Evolutionary conservation across 345 rosid genomes (phyloP), one percentile per base, ranked within the genome.

Genomic region (Isatis tinctoria): DNA sequence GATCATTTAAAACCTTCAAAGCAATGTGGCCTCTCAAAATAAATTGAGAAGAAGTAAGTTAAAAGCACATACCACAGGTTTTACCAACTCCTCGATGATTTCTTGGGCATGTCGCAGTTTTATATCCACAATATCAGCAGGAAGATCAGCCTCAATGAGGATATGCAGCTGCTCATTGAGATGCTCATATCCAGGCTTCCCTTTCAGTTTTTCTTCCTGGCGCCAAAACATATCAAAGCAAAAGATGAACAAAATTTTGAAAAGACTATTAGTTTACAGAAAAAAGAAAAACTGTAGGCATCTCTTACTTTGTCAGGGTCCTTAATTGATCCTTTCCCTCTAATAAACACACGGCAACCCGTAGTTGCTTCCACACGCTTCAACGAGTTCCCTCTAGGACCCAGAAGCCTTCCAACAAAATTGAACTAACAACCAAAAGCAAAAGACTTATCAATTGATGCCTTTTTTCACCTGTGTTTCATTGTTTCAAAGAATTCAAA

Each of bases 331-430:
- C 99, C 99, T 75, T 88, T 95, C 70, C 99, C 99, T 85, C 99
- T 89, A 69, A 95, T 95, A 82, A 78, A 92, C 17, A 95, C 97
- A 16, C 98, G 99, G 75, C 99, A 95, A 41, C 98, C 98, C 0
- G 99, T 95, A n/a, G 96, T 90, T 61, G 84, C 97, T 86, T 95
- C 98, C 30, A 95, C 99, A 72, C 99, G 91, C 82, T 95, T 95
- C 75, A 95, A 82, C 3, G 99, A 95, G 85, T 92, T 95, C 62
- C 99, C 99, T 86, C 98, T 86, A 13, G 99, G 98, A 56, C 99
- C 99, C 52, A 95, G 84, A 81, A 95, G 97, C 65, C 97, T 85
- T 44, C 99, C 98, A 35, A 92, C 99, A 87, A 95, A 95, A 87
- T 92, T 95, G 85, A 92, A 95, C 99, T 92, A 76, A 59, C 35